These are phyloP conservation scores for Saccharomyces jurei DNA, from an alignment of 805 yeast genomes.

Conservation along the genomic window DNA sequence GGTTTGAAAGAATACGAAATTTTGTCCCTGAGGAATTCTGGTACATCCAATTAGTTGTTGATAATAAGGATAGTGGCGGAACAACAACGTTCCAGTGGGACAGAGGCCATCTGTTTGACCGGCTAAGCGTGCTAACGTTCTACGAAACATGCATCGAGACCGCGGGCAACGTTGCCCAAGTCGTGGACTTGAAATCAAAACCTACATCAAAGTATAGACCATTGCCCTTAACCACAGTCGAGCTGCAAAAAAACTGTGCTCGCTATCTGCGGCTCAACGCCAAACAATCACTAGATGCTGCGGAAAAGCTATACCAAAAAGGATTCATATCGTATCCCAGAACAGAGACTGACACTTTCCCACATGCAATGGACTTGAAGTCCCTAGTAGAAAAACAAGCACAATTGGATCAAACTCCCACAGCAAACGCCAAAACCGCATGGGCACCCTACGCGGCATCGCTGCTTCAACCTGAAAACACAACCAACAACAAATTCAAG, in stretches of 20 bases:
- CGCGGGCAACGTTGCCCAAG: slow-evolving; percentile 39
- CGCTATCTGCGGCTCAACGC: slow-evolving; percentile 68
- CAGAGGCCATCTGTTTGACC: slow-evolving; percentile 63
- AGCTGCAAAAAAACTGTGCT: slow-evolving; percentile 81
- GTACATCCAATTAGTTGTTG: slow-evolving; percentile 51
- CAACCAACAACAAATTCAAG: slow-evolving; percentile 38
- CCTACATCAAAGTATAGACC: slow-evolving; percentile 79
- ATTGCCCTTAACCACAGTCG: slow-evolving; percentile 88
- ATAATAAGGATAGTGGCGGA: slow-evolving; percentile 31
- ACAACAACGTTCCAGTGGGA: slow-evolving; percentile 58
- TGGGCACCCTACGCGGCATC: slow-evolving; percentile 72
- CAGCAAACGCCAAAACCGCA: slow-evolving; percentile 54
- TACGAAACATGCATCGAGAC: slow-evolving; percentile 57
- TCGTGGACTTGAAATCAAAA: slow-evolving; percentile 43
- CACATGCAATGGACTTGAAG: slow-evolving; percentile 62
- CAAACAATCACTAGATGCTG: slow-evolving; percentile 63
- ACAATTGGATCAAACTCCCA: slow-evolving; percentile 12
- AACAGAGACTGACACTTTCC: slow-evolving; percentile 91
- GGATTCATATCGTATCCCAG: slow-evolving; percentile 94
- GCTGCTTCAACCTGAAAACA: slow-evolving; percentile 11
- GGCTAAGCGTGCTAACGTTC: slow-evolving; percentile 51
- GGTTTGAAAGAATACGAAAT: slow-evolving; percentile 64
- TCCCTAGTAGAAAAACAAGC: slow-evolving; percentile 54
- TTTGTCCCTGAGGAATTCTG: slow-evolving; percentile 78
- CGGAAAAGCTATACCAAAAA: slow-evolving; percentile 76